Conservation (phyloP, 495 filamentous ascomycete genomes). For the Friedmanniomyces endolithicus region DNA sequence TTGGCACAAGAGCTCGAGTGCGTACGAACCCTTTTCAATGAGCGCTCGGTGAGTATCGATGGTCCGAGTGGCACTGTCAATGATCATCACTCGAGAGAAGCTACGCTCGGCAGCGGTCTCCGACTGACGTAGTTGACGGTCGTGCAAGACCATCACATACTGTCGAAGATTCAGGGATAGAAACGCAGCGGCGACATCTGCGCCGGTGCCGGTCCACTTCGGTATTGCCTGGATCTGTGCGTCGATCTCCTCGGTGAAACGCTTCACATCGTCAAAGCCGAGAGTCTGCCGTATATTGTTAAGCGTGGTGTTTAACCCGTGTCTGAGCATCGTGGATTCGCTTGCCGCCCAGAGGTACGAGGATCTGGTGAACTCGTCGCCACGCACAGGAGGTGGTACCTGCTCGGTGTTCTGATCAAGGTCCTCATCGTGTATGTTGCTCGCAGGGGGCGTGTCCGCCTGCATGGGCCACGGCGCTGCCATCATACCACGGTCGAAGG, state of each 20-base stretch:
- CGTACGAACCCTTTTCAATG: constrained; percentile 2
- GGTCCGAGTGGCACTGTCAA: constrained; percentile 13
- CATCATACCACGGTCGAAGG: constrained; percentile 21
- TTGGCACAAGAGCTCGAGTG: constrained; percentile 11
- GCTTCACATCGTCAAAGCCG: constrained; percentile 19
- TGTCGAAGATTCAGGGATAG: constrained; percentile 17
- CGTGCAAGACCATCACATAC: constrained; percentile 19
- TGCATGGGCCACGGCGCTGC: constrained; percentile 10
- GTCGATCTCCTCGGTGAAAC: constrained; percentile 17
- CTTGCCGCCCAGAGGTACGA: constrained; percentile 10
- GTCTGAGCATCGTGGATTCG: constrained; percentile 13
- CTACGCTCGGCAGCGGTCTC: constrained; percentile 8
- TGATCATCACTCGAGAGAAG: constrained; percentile 14
- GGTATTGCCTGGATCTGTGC: constrained; percentile 13
- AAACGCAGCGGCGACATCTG: constrained; percentile 1
- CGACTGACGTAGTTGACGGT: constrained; percentile 13
- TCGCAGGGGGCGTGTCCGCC: constrained; percentile 15
- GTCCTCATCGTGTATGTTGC: constrained; percentile 19
- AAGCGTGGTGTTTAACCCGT: constrained; percentile 12
- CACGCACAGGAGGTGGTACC: neutral
- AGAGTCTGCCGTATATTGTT: constrained; percentile 18
- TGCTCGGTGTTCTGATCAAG: constrained; percentile 6
- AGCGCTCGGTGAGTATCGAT: constrained; percentile 8
- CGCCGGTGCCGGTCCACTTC: constrained; percentile 4
- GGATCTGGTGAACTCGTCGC: constrained; percentile 6